phyloP scores from a whole-genome alignment of 345 rosid species.

The Draba incana region DNA sequence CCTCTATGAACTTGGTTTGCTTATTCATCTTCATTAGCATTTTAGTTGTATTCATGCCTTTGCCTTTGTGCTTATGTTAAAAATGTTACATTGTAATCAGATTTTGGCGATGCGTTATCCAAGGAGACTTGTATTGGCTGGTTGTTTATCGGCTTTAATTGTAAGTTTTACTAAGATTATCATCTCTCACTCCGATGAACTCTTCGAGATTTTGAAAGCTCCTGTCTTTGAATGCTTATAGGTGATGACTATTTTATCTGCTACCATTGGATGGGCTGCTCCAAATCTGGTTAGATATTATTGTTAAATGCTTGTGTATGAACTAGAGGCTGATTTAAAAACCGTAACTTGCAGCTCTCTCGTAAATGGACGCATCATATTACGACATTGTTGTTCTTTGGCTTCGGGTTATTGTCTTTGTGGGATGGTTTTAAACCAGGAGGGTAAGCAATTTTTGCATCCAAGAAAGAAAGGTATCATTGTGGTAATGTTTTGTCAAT shows the following conservation, averaged over 20 bases:
- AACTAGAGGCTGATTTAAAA: conserved; percentile 12
- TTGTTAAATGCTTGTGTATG: conserved; percentile 24
- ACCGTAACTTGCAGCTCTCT: conserved; percentile 61
- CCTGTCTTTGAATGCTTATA: conserved; percentile 33
- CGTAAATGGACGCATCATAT: conserved; percentile 89
- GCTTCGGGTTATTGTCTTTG: conserved; percentile 84
- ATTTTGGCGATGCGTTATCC: conserved; percentile 98
- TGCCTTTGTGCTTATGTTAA: neutral
- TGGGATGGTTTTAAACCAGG: conserved; percentile 77
- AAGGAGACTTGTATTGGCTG: conserved; percentile 85
- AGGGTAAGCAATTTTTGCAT: conserved; percentile 54
- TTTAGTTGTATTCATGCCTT: neutral
- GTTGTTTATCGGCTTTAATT: conserved; percentile 71
- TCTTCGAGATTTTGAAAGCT: conserved; percentile 1
- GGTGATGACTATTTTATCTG: conserved; percentile 95
- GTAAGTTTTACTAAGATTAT: conserved; percentile 47
- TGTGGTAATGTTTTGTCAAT: conserved; percentile 3
- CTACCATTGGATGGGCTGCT: conserved; percentile 86
- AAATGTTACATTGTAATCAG: conserved; percentile 46
- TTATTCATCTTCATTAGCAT: neutral
- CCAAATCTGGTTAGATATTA: conserved; percentile 77
- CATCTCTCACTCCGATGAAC: neutral
- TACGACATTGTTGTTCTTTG: conserved; percentile 78
- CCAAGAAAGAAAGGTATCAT: neutral
- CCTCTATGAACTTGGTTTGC: neutral